These are phyloP conservation scores for Aureobasidium sp. DNA, from an alignment of 2,329 filamentous ascomycete species.

Conservation along the genomic window DNA sequence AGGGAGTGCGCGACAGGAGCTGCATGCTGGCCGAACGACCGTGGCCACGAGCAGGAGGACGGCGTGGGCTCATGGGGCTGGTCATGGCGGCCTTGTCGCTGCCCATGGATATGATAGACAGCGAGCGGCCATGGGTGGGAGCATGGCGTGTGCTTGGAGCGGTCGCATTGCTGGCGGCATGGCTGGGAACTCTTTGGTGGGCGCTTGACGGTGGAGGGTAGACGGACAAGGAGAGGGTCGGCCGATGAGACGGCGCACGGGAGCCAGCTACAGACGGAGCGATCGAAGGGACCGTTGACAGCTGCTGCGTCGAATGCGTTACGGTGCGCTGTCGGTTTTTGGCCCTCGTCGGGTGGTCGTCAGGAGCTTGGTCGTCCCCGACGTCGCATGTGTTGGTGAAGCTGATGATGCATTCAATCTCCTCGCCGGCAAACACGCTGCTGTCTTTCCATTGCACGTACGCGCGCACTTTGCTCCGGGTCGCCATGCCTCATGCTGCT, in stretches of 20 bases:
- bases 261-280: slow-evolving; percentile 18
- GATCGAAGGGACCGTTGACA: slow-evolving; percentile 18
- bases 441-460: slow-evolving; percentile 93
- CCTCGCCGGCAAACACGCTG: slow-evolving; percentile 92
- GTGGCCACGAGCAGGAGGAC: slow-evolving; percentile 56
- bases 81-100: slow-evolving; percentile 34
- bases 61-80: slow-evolving; percentile 15
- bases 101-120: slow-evolving; percentile 45
- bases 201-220: slow-evolving; percentile 23
- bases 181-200: slow-evolving; percentile 1
- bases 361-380: slow-evolving; percentile 26
- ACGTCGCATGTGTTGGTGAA: slow-evolving; percentile 75
- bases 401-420: slow-evolving; percentile 90
- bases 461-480: slow-evolving; percentile 72
- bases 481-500: slow-evolving; percentile 11
- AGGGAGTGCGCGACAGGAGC: slow-evolving; percentile 41
- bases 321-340: slow-evolving; percentile 29
- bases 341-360: slow-evolving; percentile 17
- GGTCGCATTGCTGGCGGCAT: background rate
- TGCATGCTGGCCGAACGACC: slow-evolving; percentile 76
- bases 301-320: slow-evolving; percentile 28
- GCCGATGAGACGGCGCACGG: slow-evolving; percentile 44
- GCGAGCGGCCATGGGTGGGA: slow-evolving; percentile 39
- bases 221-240: slow-evolving; percentile 56
- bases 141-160: slow-evolving; percentile 32